These are phyloP conservation scores for Anthracocystis panici-leucophaei DNA, from an alignment of 1,284 basidiomycete species.

Conservation along the genomic window DNA sequence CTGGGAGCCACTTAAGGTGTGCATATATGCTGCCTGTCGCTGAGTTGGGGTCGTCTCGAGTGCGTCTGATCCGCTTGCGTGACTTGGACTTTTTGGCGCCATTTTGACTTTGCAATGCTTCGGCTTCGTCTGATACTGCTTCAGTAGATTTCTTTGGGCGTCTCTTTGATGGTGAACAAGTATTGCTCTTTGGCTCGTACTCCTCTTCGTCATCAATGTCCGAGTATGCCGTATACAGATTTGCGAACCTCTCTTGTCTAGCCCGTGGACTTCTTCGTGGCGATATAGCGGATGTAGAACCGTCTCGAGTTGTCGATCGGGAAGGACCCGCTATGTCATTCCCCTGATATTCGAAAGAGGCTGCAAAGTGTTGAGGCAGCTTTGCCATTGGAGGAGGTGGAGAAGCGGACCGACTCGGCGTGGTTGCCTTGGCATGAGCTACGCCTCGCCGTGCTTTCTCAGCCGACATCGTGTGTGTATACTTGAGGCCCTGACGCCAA, in stretches of 20 bases:
- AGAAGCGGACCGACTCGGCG: not conserved
- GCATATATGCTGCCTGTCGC: slow-evolving; percentile 40
- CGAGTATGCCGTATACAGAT: not conserved
- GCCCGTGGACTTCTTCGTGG: slow-evolving; percentile 21
- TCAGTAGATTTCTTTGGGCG: not conserved
- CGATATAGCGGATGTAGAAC: not conserved
- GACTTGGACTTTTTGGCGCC: slow-evolving; percentile 1
- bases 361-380: slow-evolving; percentile 29
- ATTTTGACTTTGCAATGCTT: not conserved
- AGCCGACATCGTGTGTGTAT: too few relatives aligned
- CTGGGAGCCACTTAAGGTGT: slow-evolving; percentile 35
- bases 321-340: slow-evolving; percentile 6
- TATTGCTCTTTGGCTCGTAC: not conserved
- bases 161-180: slow-evolving; percentile 5
- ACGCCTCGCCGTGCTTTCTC: too few relatives aligned
- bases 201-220: slow-evolving; percentile 9
- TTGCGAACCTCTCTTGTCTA: not conserved
- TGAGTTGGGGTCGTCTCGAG: slow-evolving; percentile 48
- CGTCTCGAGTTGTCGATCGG: not conserved
- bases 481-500: not conserved
- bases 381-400: not conserved
- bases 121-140: not conserved
- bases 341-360: slow-evolving; percentile 16
- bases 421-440: not conserved
- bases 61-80: slow-evolving; percentile 39